Conservation (phyloP, 148 eudicot genomes). For the Fagopyrum esculentum region DNA sequence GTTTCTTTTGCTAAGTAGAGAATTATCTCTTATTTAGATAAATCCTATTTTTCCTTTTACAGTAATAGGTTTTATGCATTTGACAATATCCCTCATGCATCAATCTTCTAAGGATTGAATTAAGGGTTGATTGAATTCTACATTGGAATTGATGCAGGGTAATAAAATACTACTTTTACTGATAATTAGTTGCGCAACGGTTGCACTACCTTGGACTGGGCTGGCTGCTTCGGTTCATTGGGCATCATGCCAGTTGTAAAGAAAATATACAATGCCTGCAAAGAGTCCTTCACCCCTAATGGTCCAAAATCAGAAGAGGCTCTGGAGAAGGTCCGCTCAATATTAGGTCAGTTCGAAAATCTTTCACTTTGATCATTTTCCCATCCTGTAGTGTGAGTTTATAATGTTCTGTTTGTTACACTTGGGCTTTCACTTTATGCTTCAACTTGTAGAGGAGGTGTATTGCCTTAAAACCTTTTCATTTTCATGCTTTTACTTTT, state of each 20-base stretch:
- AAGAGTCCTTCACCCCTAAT: slow-evolving; percentile 68
- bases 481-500: neutral
- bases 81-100: neutral
- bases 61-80: neutral
- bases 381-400: neutral
- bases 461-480: neutral
- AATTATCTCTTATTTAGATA: neutral
- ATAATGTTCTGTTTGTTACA: neutral
- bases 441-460: neutral
- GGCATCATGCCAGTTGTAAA: slow-evolving; percentile 84
- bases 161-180: neutral
- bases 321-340: slow-evolving; percentile 65
- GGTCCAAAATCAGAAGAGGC: slow-evolving; percentile 90
- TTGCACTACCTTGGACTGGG: neutral
- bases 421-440: neutral
- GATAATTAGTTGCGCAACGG: neutral
- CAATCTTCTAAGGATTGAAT: neutral
- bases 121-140: neutral
- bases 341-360: slow-evolving; percentile 51
- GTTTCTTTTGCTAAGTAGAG: neutral
- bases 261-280: slow-evolving; percentile 93
- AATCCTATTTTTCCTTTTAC: neutral
- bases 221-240: slow-evolving; percentile 2
- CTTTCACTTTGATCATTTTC: neutral
- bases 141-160: slow-evolving; percentile 3